Evolutionary conservation across 2,329 filamentous ascomycete genomes (phyloP), one percentile per base, ranked within the genome.

Genomic region (Diaporthe longicolla): DNA sequence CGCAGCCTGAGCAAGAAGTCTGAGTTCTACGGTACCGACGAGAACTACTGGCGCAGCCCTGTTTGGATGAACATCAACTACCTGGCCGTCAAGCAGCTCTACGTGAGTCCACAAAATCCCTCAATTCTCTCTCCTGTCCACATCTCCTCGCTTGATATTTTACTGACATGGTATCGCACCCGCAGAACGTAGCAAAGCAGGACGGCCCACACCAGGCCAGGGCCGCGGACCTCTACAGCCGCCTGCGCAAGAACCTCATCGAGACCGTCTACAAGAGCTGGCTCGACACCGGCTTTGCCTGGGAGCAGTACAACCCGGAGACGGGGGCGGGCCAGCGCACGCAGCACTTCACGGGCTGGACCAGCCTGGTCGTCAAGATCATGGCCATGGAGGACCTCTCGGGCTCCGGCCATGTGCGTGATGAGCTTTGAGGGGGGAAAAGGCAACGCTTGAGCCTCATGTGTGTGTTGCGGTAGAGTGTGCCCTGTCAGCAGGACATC

Each of bases 291-390:
- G 96, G 96, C 24, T 98, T 98, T 82, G 97, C 96, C 0, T 99
- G 96, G 96, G 97, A 99, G 84, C 97, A 99, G 85, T 99, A 98
- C 83, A 94, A 97, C 82, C 95, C 95, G 0, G 95, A 98, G 79
- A 97, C 94, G 4, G 97, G 97, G 59, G 90, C 90, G 70, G 97
- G 97, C n/a, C 96, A 98, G 87, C 89, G 97, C 55, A 98, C 95
- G 7, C 95, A 98, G 87, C 96, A 98, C 83, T 99, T 99, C 82
- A 98, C 97, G 0, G 97, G 97, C 68, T 99, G 97, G 97, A 99
- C 97, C n/a, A 98, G 95, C 82, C 86, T 98, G 83, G 94, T 98
- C 63, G 95, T 98, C 59, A 98, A 98, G 87, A 94, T 99, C 78
- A 98, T 98, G 95, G 91, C 91, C 61, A 96, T 99, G 94, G 93